phyloP scores from a whole-genome alignment of 257 asterid genomes.

The Capsicum rhomboideum region DNA sequence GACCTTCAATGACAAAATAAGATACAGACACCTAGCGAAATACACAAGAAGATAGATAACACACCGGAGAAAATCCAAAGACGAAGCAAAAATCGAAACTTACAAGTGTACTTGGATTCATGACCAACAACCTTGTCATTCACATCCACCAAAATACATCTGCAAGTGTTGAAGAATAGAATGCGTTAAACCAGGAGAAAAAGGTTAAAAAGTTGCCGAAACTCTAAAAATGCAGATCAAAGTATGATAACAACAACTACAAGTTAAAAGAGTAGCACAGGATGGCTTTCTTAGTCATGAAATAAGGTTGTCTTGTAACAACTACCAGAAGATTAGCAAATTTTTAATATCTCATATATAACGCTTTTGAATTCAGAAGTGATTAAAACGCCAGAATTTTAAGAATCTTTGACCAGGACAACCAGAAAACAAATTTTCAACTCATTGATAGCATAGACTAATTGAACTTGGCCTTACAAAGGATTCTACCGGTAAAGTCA shows the following conservation, averaged over 20 bases:
- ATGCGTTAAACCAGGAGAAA: background rate
- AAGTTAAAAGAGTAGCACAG: background rate
- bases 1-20: background rate
- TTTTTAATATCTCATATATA: background rate
- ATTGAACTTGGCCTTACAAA: no score
- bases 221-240: no score
- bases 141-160: conserved; percentile 94
- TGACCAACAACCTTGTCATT: conserved; percentile 83
- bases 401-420: background rate
- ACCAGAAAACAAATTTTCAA: background rate
- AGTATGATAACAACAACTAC: background rate
- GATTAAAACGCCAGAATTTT: background rate
- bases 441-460: no score
- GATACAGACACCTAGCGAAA: background rate
- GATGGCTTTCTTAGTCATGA: background rate
- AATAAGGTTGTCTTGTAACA: background rate
- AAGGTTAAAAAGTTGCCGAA: no score
- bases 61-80: background rate
- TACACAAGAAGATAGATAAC: background rate
- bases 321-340: background rate
- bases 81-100: conserved; percentile 15
- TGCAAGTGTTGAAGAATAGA: conserved; percentile 21
- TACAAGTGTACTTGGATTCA: conserved; percentile 87
- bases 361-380: background rate
- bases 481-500: background rate